Base-by-base conservation (phyloP, 2,329 filamentous ascomycete genomes). In the Botrytis aclada region DNA sequence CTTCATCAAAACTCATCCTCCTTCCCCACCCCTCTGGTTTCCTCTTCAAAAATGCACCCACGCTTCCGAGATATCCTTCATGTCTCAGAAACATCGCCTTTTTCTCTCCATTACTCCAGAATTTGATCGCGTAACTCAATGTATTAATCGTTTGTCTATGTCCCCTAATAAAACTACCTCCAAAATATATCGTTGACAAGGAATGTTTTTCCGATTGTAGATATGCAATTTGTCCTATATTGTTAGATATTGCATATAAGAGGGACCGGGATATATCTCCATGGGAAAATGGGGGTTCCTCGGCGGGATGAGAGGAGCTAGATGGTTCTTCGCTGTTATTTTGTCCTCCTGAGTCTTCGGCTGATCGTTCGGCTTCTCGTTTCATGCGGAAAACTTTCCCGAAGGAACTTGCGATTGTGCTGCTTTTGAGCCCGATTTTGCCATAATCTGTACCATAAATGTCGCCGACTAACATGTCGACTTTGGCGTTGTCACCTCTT, bases 81-180 rank as follows among this genome's bases (percentile, higher is more conserved):
- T 99, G 96, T 9, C 96, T 88, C 74, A 99, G 82, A 82, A 99
- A 99, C 82, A 97, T 98, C 0, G 96, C 96, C 83, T 98, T 94
- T 83, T 97, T 98, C 80, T 90, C 87, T 60, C 95, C 95, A 80
- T 96, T 94, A 77, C 92, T 94, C 96, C 96, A 99, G 84, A 98
- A 99, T 78, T 94, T 94, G 83, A 99, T 98, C 80, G 95, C 96
- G 80, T 97, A 99, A 72, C 92, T 95, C 16, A 99, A 86, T 0
- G 96, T 98, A 82, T 98, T 97, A 89, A 99, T 99, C 20, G 96
- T 99, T 84, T 98, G 96, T 25, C 93, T 90, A 82, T 99, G 96
- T 58, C 96, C 96, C 60, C 96, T 91, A 80, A 99, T 98, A 81
- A 98, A 99, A 10, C 93, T 96, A 37, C 96, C 96, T 34, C 96